phyloP scores from a whole-genome alignment of 306 rosid genomes.

The Cucumis sativus region DNA sequence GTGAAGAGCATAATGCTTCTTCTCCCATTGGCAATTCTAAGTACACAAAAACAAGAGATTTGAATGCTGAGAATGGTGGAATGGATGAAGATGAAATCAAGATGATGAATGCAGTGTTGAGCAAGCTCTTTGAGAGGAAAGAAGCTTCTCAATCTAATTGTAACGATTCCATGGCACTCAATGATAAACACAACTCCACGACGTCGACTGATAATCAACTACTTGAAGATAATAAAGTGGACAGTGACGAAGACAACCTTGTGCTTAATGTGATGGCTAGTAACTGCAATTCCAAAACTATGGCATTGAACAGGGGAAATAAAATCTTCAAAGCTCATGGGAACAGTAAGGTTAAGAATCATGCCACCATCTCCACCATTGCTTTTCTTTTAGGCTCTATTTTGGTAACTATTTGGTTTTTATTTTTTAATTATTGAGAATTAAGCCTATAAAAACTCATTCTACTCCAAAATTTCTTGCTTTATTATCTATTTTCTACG shows the following conservation, averaged over 20 bases:
- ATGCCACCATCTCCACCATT: neutral
- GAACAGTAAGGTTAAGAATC: slow-evolving; percentile 4
- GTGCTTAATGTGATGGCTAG: slow-evolving; percentile 43
- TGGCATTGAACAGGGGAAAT: slow-evolving; percentile 18
- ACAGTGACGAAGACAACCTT: slow-evolving; percentile 58
- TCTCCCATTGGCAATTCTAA: slow-evolving; percentile 15
- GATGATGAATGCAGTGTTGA: slow-evolving; percentile 68
- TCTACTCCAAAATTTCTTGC: no score
- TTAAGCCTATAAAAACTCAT: no score
- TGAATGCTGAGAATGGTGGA: slow-evolving; percentile 28
- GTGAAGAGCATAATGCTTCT: slow-evolving; percentile 64
- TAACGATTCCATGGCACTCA: slow-evolving; percentile 9
- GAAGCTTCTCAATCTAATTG: slow-evolving; percentile 13
- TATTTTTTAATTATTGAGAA: no score
- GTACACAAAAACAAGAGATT: slow-evolving; percentile 10
- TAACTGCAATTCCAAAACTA: slow-evolving; percentile 14
- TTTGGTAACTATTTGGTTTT: no score
- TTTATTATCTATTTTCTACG: no score
- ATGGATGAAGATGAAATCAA: slow-evolving; percentile 51
- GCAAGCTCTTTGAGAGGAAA: slow-evolving; percentile 41
- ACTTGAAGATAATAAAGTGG: slow-evolving; percentile 27
- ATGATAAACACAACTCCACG: slow-evolving; percentile 5
- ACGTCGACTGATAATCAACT: slow-evolving; percentile 14
- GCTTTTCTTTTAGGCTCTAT: no score
- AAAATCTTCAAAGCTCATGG: slow-evolving; percentile 35